Base-by-base conservation (phyloP, 805 yeast genomes). In the Ogataea naganishii region DNA sequence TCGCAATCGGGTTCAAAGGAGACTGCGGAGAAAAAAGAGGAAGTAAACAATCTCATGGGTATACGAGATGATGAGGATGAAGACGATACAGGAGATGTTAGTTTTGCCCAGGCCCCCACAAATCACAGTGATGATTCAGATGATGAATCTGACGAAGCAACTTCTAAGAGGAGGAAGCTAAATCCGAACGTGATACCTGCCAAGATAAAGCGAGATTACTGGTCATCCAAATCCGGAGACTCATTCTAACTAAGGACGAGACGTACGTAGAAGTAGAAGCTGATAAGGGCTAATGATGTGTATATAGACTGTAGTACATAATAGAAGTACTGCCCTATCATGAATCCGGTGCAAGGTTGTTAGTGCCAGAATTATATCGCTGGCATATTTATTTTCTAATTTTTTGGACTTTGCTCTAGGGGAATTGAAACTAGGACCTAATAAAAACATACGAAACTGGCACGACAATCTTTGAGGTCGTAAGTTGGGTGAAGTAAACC, bases 151-250 rank as follows among this genome's bases (percentile, higher is more conserved):
- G 23, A 26, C 5, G 9, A 16, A 8, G 7, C 14, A 24, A 21
- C 31, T 15, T 18, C 24, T 26, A 14, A 6, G 26, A 24, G 24
- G 29, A 18, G 16, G 27, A 29, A 11, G 18, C 10, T 12, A 20
- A 23, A 36, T 47, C 14, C 15, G 23, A 25, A 12, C 10, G 10
- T 25, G 6, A 21, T 22, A 6, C 25, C 25, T 4, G 40, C 25
- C 14, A 25, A 31, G 7, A 36, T 35, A 10, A 46, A 41, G 25
- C 36, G 56, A 26, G 62, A 60, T 11, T 60, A 49, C 35, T 62
- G 67, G 68, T 29, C 51, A n/a, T 52, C 51, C 33, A 62, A 62
- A 29, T 38, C 46, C 9, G 53, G 53, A n/a, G 40, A 38, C 18
- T 26, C 34, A 3, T 43, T 42, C 18, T 46, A 26, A 28, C 14